phyloP scores from a whole-genome alignment of 495 filamentous ascomycete species.

The Jackrogersella multiformis region DNA sequence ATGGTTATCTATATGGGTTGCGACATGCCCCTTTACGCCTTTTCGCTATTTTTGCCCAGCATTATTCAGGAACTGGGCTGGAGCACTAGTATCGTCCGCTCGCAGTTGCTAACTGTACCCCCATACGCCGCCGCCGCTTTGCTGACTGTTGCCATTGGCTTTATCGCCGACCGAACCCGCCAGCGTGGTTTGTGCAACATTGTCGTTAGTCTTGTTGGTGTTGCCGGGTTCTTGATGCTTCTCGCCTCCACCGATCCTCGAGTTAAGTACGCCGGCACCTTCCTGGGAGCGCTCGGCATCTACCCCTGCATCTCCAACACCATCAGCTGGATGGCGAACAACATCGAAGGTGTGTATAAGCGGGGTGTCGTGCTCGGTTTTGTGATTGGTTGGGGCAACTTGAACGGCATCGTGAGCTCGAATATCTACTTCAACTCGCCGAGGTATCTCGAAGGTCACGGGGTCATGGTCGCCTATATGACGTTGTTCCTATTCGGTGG shows the following conservation, averaged over 20 bases:
- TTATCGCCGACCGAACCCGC: slow-evolving; percentile 78
- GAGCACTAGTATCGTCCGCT: slow-evolving; percentile 59
- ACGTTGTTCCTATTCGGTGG: slow-evolving; percentile 60
- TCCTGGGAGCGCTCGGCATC: slow-evolving; percentile 88
- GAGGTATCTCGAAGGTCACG: slow-evolving; percentile 58
- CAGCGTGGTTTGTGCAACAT: slow-evolving; percentile 89
- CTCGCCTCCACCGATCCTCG: slow-evolving; percentile 66
- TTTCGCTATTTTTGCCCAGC: slow-evolving; percentile 87
- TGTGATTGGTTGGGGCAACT: slow-evolving; percentile 92
- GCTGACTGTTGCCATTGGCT: slow-evolving; percentile 79
- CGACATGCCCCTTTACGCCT: slow-evolving; percentile 82
- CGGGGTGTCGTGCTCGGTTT: slow-evolving; percentile 86
- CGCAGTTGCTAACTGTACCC: slow-evolving; percentile 87
- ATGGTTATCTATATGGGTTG: slow-evolving; percentile 83
- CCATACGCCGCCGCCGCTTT: slow-evolving; percentile 86
- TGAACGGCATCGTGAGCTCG: slow-evolving; percentile 84
- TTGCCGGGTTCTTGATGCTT: slow-evolving; percentile 83
- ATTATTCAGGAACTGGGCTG: slow-evolving; percentile 84
- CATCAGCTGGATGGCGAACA: slow-evolving; percentile 89
- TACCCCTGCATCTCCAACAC: slow-evolving; percentile 94
- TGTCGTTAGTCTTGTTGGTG: slow-evolving; percentile 70
- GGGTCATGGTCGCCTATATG: slow-evolving; percentile 60
- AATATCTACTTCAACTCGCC: slow-evolving; percentile 69
- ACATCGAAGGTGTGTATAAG: slow-evolving; percentile 92
- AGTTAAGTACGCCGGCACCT: slow-evolving; percentile 83